These are phyloP conservation scores for Trichoderma reesei DNA, from an alignment of 495 filamentous ascomycete genomes.

Conservation along the genomic window DNA sequence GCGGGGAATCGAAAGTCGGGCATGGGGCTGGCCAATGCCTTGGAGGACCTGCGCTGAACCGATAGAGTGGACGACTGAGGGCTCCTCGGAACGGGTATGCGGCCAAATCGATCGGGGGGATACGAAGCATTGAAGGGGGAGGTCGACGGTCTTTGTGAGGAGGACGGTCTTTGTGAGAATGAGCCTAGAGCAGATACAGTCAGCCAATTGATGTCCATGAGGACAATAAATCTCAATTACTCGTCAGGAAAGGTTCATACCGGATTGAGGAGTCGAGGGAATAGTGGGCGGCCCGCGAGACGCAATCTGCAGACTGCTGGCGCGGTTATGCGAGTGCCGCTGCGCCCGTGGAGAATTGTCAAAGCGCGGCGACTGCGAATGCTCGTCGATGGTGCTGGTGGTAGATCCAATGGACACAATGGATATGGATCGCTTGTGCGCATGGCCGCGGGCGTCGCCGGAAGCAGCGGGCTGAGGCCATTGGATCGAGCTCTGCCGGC, in stretches of 20 bases:
- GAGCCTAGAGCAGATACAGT: background rate
- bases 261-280: conserved; percentile 34
- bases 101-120: conserved; percentile 31
- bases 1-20: conserved; percentile 64
- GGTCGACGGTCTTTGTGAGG: conserved; percentile 26
- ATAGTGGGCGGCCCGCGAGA: conserved; percentile 38
- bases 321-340: conserved; percentile 60
- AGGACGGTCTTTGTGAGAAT: conserved; percentile 27
- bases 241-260: conserved; percentile 21
- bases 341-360: conserved; percentile 26
- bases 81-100: conserved; percentile 29
- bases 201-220: background rate
- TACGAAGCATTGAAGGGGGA: conserved; percentile 41
- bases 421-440: conserved; percentile 71
- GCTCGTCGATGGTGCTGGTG: conserved; percentile 44
- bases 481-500: conserved; percentile 23
- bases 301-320: conserved; percentile 72
- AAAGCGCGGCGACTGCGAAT: conserved; percentile 14
- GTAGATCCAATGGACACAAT: conserved; percentile 77
- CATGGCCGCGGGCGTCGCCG: conserved; percentile 28
- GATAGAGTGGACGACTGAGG: conserved; percentile 18
- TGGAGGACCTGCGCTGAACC: conserved; percentile 19
- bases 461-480: conserved; percentile 22
- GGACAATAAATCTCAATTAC: background rate
- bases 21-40: conserved; percentile 33